Conservation (phyloP, 1,284 basidiomycete species). For the Microbotryum intermedium region DNA sequence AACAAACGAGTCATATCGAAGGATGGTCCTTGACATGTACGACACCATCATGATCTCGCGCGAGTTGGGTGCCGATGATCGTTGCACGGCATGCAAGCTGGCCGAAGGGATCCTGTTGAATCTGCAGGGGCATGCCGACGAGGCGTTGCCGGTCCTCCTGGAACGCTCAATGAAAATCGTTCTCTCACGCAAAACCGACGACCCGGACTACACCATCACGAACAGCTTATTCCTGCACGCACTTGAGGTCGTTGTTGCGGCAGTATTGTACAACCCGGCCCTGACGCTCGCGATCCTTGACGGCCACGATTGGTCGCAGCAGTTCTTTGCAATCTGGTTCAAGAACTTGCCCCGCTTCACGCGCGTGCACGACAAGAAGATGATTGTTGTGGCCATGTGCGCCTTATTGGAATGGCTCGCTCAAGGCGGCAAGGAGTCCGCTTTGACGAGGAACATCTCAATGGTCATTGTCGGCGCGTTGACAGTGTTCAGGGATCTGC, state of each 20-base stretch:
- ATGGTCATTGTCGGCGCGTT: conserved; percentile 58
- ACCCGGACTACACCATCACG: conserved; percentile 47
- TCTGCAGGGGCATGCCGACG: conserved; percentile 64
- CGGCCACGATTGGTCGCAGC: conserved; percentile 46
- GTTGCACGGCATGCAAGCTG: conserved; percentile 74
- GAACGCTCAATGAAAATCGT: conserved; percentile 52
- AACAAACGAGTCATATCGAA: conserved; percentile 61
- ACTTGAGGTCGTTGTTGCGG: conserved; percentile 71
- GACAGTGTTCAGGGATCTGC: conserved; percentile 63
- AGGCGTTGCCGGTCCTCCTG: conserved; percentile 54
- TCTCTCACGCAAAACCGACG: conserved; percentile 30
- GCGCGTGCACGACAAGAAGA: conserved; percentile 84
- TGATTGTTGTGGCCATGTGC: conserved; percentile 65
- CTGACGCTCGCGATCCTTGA: conserved; percentile 70
- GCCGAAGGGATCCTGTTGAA: conserved; percentile 74
- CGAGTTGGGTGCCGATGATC: conserved; percentile 71
- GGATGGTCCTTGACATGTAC: conserved; percentile 77
- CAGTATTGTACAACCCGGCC: conserved; percentile 73
- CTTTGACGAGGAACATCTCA: conserved; percentile 33
- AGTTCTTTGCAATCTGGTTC: conserved; percentile 75
- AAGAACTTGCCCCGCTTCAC: conserved; percentile 56
- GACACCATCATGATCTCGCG: conserved; percentile 61
- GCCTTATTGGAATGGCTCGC: conserved; percentile 62
- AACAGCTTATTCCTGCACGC: conserved; percentile 62
- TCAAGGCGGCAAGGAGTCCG: conserved; percentile 1